These are phyloP conservation scores for Exsudoporus frostii DNA, from an alignment of 768 basidiomycete genomes.

Conservation along the genomic window DNA sequence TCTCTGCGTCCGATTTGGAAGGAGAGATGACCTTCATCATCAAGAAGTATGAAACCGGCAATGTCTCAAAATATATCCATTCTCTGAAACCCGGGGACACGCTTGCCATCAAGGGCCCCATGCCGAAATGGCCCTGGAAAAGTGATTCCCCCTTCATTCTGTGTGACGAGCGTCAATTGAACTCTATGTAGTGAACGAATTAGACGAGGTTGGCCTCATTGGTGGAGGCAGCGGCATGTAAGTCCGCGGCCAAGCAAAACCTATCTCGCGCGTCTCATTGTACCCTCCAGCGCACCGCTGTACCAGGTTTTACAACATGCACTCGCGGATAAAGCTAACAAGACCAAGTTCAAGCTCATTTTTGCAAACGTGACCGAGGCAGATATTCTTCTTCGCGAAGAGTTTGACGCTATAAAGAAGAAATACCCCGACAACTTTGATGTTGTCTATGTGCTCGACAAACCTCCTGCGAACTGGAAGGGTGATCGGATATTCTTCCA, in stretches of 20 bases:
- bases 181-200: slow-evolving; percentile 64
- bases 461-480: slow-evolving; percentile 54
- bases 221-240: slow-evolving; percentile 94
- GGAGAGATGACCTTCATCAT: slow-evolving; percentile 80
- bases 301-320: slow-evolving; percentile 81
- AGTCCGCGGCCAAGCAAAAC: slow-evolving; percentile 24
- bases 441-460: slow-evolving; percentile 85
- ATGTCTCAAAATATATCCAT: slow-evolving; percentile 82
- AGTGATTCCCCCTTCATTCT: slow-evolving; percentile 37
- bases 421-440: slow-evolving; percentile 71
- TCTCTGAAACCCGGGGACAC: slow-evolving; percentile 78
- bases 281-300: slow-evolving; percentile 63
- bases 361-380: slow-evolving; percentile 87
- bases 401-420: slow-evolving; percentile 67
- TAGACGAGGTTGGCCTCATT: slow-evolving; percentile 83
- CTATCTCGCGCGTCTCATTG: background rate
- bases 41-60: slow-evolving; percentile 82
- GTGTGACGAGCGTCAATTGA: background rate
- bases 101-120: slow-evolving; percentile 87
- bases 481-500: slow-evolving; percentile 40
- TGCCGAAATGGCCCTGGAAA: slow-evolving; percentile 84
- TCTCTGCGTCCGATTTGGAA: slow-evolving; percentile 69
- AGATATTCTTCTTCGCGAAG: slow-evolving; percentile 85
- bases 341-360: slow-evolving; percentile 90
- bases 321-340: slow-evolving; percentile 70